Percentiles rank a stretch among this genome's conserved stretches.
These are phyloP conservation scores for Coemansia sp. DNA, from an alignment of 192 early-diverging fungal species.

Conservation along the genomic window DNA sequence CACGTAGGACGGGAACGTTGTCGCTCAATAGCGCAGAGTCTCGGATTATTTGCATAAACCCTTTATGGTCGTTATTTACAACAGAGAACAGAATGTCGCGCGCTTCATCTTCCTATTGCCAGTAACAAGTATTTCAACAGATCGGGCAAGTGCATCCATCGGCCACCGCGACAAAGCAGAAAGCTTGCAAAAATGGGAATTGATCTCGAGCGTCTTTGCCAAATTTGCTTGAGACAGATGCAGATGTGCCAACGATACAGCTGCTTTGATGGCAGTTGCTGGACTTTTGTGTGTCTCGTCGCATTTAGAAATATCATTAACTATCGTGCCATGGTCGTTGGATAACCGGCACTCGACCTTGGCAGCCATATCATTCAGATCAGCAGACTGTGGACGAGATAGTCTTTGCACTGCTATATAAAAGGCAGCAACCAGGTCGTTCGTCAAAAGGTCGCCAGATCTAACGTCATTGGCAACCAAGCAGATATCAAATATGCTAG, in stretches of 20 bases:
- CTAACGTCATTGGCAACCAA: not conserved
- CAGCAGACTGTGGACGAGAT: not conserved
- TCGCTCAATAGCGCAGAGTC: not conserved
- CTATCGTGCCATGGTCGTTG: not conserved
- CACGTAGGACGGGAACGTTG: not conserved
- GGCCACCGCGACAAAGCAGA: slow-evolving; percentile 23
- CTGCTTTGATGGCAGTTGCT: not conserved
- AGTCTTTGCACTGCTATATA: not conserved
- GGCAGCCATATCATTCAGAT: not conserved
- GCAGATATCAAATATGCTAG: not conserved
- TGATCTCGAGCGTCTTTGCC: not conserved
- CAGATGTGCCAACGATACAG: slow-evolving; percentile 14
- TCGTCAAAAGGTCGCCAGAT: not conserved
- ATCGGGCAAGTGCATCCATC: slow-evolving; percentile 14
- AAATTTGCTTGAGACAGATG: not conserved
- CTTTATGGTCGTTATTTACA: not conserved
- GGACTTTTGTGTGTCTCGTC: not conserved
- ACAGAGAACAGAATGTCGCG: slow-evolving; percentile 10
- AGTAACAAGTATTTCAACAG: slow-evolving; percentile 9
- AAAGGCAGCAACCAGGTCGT: not conserved
- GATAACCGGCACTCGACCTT: not conserved
- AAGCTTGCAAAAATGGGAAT: slow-evolving; percentile 2
- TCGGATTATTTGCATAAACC: slow-evolving; percentile 8
- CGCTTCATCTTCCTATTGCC: not conserved
- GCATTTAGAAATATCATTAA: not conserved